Percentiles rank a stretch among this genome's conserved stretches.
phyloP scores from a whole-genome alignment of 179 eudicot genomes.

The Drosera spatulata region DNA sequence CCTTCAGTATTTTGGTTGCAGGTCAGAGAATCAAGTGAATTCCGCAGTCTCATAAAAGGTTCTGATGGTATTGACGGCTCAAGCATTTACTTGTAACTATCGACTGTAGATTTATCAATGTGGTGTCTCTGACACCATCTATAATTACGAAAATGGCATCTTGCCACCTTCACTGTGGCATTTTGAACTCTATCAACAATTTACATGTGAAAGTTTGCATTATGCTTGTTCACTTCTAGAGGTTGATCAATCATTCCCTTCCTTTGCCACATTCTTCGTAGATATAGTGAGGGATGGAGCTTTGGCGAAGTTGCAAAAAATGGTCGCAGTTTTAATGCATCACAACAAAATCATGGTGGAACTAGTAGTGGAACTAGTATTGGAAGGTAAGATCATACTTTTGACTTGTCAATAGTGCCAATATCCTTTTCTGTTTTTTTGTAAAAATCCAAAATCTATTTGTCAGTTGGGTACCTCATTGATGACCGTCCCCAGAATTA shows the following conservation, averaged over 20 bases:
- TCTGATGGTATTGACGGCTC: conserved; percentile 65
- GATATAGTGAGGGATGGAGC: conserved; percentile 90
- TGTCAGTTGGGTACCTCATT: too few relatives aligned
- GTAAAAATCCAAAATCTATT: too few relatives aligned
- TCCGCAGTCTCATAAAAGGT: conserved; percentile 43
- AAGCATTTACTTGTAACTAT: too few relatives aligned
- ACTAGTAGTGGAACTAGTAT: too few relatives aligned
- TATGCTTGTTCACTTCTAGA: background rate
- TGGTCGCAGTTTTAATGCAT: conserved; percentile 86
- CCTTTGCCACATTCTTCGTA: conserved; percentile 31
- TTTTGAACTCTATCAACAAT: background rate
- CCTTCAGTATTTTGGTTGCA: conserved; percentile 16
- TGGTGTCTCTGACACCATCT: too few relatives aligned
- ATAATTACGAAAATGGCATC: too few relatives aligned
- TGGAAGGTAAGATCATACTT: too few relatives aligned
- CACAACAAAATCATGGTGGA: conserved; percentile 34
- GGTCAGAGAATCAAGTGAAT: conserved; percentile 62
- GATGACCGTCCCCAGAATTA: too few relatives aligned
- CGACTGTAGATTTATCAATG: too few relatives aligned
- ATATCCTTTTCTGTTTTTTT: conserved; percentile 27
- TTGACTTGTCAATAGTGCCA: too few relatives aligned
- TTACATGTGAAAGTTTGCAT: background rate
- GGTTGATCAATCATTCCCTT: background rate
- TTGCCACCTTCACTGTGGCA: background rate
- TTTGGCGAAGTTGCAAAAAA: conserved; percentile 92